Base-by-base conservation (phyloP, 2,329 filamentous ascomycete genomes). In the Grosmannia penicillata region DNA sequence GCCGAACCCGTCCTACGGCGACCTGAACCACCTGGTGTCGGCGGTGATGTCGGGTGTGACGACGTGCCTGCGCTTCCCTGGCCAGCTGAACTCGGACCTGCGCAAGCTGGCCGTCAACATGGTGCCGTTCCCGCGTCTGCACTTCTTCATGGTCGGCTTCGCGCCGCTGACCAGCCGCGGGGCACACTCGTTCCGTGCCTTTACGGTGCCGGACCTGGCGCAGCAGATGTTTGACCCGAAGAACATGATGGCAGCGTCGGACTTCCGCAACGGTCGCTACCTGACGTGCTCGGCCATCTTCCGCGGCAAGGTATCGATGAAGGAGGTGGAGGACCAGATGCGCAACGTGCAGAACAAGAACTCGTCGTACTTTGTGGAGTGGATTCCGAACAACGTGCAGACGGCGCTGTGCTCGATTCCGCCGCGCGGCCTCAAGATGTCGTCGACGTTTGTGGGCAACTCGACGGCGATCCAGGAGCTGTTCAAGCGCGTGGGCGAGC, bases 121-220 rank as follows among this genome's bases (percentile, higher is more conserved):
- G 75, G 91, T 98, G 68, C 91, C 91, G 47, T 98, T 98, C 83
- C 91, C 91, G 53, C 91, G 91, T 86, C 85, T 98, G 48, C 91
- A 98, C 70, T 98, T 98, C 81, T 98, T 98, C 80, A 98, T 98
- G 91, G 91, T 98, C 62, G 91, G 91, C 64, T 98, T 98, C 63
- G 89, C 91, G 65, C 91, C 91, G 60, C 77, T 98, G 57, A 98
- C 91, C 63, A 93, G 85, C 65, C 68, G 67, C 48, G 68, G 68
- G 55, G 82, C 89, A 51, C 66, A 93, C 75, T 85, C 83, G 53
- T 98, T 96, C 89, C 91, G 91, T 60, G 89, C 91, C 51, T 82
- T 96, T 64, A 87, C 81, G 57, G 91, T 98, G 46, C 89, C 91
- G 42, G 91, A 98, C 75, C 77, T 98, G 63, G 96, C 91, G 56